A percentile compares a stretch with the other conserved stretches of the same genome.
Conservation (phyloP, 208 protist species). For the Crithidia brevicula region DNA sequence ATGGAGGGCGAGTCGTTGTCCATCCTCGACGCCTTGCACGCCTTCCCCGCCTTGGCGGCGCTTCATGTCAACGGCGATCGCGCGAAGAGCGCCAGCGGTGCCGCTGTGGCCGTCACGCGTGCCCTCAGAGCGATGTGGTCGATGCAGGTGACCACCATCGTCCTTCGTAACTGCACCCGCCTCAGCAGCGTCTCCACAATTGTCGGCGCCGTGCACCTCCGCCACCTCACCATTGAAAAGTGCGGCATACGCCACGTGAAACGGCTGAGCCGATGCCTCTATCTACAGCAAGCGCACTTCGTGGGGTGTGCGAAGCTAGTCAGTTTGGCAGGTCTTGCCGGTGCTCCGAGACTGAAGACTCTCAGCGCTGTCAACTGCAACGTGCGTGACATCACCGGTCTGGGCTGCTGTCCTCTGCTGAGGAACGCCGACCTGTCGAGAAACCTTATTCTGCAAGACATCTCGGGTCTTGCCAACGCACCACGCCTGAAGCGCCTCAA, state of each 20-base stretch:
- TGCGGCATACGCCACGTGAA: constrained; percentile 6
- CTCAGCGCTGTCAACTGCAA: constrained; percentile 2
- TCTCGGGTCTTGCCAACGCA: background rate
- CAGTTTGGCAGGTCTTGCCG: background rate
- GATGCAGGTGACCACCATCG: background rate
- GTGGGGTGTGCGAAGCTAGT: constrained; percentile 4
- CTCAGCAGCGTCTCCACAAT: constrained; percentile 3
- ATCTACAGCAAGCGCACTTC: background rate
- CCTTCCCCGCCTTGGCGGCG: constrained; percentile 3
- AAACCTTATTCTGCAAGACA: background rate
- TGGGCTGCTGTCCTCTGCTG: constrained; percentile 4
- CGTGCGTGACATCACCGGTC: background rate
- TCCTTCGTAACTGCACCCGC: constrained; percentile 2
- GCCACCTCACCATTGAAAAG: constrained; percentile 5
- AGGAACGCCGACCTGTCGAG: background rate
- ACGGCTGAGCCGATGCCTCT: background rate
- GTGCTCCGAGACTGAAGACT: background rate
- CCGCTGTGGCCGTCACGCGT: constrained; percentile 2
- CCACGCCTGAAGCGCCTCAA: constrained; percentile 1
- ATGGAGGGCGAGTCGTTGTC: background rate
- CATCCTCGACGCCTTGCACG: constrained; percentile 1
- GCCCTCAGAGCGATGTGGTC: constrained; percentile 1
- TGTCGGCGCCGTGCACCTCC: background rate
- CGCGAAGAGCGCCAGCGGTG: background rate
- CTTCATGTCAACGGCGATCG: constrained; percentile 2